Conservation (phyloP, 208 protist genomes). For the Trypanosoma congolense region DNA sequence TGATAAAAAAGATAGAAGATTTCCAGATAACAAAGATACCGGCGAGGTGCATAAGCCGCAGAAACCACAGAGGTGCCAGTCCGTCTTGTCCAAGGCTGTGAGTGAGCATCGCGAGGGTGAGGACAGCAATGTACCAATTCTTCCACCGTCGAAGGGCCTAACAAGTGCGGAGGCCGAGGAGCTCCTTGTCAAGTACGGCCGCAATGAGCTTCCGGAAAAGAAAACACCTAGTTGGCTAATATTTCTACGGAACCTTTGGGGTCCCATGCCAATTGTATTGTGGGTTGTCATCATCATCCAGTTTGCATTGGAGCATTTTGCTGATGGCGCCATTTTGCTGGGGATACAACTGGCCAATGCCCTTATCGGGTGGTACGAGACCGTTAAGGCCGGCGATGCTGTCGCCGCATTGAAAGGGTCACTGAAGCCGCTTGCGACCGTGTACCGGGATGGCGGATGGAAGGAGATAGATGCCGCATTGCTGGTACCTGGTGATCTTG, state of each 20-base stretch:
- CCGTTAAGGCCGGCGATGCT: slow-evolving; percentile 90
- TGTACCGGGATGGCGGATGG: slow-evolving; percentile 80
- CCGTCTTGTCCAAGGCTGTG: slow-evolving; percentile 71
- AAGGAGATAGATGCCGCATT: slow-evolving; percentile 71
- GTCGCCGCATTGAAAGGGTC: slow-evolving; percentile 88
- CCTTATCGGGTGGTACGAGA: slow-evolving; percentile 89
- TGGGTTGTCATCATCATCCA: slow-evolving; percentile 90
- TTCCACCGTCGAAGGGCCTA: slow-evolving; percentile 45
- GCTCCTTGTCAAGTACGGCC: slow-evolving; percentile 64
- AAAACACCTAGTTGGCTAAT: slow-evolving; percentile 76
- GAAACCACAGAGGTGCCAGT: slow-evolving; percentile 62
- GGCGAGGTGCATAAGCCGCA: slow-evolving; percentile 36
- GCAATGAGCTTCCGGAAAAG: slow-evolving; percentile 74
- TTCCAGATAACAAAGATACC: not conserved
- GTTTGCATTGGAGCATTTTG: slow-evolving; percentile 83
- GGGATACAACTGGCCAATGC: slow-evolving; percentile 82
- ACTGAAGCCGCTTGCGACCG: slow-evolving; percentile 75
- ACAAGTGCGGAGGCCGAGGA: slow-evolving; percentile 52
- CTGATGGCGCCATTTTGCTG: slow-evolving; percentile 82
- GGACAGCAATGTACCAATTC: slow-evolving; percentile 1
- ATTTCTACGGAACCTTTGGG: slow-evolving; percentile 75
- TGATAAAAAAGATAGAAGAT: not conserved
- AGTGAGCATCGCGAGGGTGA: slow-evolving; percentile 47
- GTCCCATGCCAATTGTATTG: slow-evolving; percentile 82
- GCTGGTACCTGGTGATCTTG: slow-evolving; percentile 92